Evolutionary conservation across 257 asterid genomes (phyloP).

Genomic region (Datura wrightii): DNA sequence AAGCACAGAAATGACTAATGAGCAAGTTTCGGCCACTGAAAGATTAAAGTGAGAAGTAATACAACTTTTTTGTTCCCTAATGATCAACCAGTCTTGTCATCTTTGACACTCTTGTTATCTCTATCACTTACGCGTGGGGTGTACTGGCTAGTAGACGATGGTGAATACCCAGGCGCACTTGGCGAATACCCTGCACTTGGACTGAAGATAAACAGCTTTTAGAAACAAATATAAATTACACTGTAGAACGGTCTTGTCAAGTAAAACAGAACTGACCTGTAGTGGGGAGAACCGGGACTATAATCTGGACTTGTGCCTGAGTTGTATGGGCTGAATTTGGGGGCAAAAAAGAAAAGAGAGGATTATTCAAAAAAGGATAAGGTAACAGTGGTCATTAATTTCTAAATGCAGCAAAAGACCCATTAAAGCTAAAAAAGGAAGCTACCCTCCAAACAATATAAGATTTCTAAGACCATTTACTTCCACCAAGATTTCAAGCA

Average conservation of each 20-base stretch:
- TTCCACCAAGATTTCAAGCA: neutral
- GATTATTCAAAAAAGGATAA: constrained; percentile 6
- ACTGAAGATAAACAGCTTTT: constrained; percentile 47
- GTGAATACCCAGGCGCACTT: constrained; percentile 94
- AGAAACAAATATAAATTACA: neutral
- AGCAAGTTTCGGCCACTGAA: neutral
- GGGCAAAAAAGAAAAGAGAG: constrained; percentile 15
- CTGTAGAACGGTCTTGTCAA: neutral
- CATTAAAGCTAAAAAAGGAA: neutral
- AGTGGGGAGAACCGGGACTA: constrained; percentile 89
- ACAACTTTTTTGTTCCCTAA: neutral
- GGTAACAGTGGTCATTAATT: constrained; percentile 7
- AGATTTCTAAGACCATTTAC: neutral
- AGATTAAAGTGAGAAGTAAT: neutral
- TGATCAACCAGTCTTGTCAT: constrained; percentile 51
- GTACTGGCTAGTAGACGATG: constrained; percentile 86
- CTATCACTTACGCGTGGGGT: constrained; percentile 66
- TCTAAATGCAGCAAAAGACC: neutral
- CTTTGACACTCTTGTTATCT: constrained; percentile 68
- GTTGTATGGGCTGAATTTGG: constrained; percentile 68
- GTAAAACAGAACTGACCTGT: constrained; percentile 61
- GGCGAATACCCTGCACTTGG: constrained; percentile 99
- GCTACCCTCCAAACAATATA: neutral
- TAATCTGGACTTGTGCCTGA: constrained; percentile 77
- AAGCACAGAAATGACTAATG: neutral